Base-by-base conservation (phyloP, 345 rosid genomes). In the Camelina laxa region DNA sequence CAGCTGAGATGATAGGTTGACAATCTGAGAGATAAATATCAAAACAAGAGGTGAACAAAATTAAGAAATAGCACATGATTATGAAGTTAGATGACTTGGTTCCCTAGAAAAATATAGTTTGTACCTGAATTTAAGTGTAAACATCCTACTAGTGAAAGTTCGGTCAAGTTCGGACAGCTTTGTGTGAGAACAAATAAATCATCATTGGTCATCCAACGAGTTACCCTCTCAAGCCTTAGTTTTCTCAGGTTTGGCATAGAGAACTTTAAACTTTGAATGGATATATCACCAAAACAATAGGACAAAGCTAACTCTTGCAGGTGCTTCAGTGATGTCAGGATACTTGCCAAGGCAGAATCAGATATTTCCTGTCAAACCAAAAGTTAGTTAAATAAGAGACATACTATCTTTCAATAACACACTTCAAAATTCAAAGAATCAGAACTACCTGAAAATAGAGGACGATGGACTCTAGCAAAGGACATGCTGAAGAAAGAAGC, bases 221-320 rank as follows among this genome's bases (percentile, higher is more conserved):
- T 73, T 70, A 90, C 96, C 64, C 96, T 82, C 78, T 85, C 82
- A 67, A 92, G 92, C 84, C 70, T 86, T 74, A 90, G 75, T 75
- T 79, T 90, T 71, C 79, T 78, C 57, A 90, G 76, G 64, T 81
- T 79, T 35, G 86, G 88, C 77, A 81, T 41, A 16, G 79, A 60
- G 27, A 75, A 60, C 65, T 67, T 81, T 77, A 92, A 87, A 77
- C 87, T 82, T 67, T 78, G 68, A 60, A 84, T 73, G 49, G 94
- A 86, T 80, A 90, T 82, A 76, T 87, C 94, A 82, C 97, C 96
- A 35, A 86, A 81, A 81, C 94, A 90, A 82, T 87, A 84, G 62
- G 84, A 85, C 63, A 92, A 80, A 65, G 88, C 81, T 80, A 92
- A 71, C 36, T 54, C 83, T 82, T 58, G 73, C 76, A 92, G 72